phyloP scores from a whole-genome alignment of 768 basidiomycete species.

The Boletus speciosus region DNA sequence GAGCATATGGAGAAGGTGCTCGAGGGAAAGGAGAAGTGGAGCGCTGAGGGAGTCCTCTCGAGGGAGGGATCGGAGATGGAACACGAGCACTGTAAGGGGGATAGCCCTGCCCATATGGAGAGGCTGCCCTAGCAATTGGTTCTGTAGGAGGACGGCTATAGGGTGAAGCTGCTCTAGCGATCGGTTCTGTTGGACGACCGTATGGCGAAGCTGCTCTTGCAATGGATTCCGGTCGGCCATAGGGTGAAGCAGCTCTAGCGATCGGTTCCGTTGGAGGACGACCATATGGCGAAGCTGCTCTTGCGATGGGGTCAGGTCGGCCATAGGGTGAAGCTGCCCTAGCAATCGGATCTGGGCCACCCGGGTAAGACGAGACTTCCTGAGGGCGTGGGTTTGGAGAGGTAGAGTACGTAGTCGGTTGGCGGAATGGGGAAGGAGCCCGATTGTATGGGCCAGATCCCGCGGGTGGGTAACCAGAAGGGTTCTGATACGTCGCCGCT shows the following conservation, averaged over 20 bases:
- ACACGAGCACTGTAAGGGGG: conserved; percentile 27
- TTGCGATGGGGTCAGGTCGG: conserved; percentile 30
- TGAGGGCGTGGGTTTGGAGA: conserved; percentile 51
- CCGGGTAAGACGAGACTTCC: conserved; percentile 42
- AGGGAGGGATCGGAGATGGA: conserved; percentile 30
- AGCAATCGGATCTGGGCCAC: conserved; percentile 33
- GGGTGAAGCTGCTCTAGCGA: conserved; percentile 33
- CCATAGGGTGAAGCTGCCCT: conserved; percentile 35
- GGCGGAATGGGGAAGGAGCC: conserved; percentile 35
- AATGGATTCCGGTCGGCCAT: conserved; percentile 26
- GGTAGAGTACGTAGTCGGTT: conserved; percentile 27
- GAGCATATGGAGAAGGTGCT: conserved; percentile 29
- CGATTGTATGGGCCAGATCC: conserved; percentile 29
- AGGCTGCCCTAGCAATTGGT: conserved; percentile 38
- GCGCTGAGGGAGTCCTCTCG: conserved; percentile 17
- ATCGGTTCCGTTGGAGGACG: conserved; percentile 22
- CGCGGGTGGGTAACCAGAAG: conserved; percentile 30
- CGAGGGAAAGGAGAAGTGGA: conserved; percentile 32
- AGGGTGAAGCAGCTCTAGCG: conserved; percentile 23
- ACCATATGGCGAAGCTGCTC: conserved; percentile 34
- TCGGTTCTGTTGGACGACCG: conserved; percentile 37
- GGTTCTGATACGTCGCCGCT: conserved; percentile 26
- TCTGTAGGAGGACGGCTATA: conserved; percentile 36
- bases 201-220: conserved; percentile 31
- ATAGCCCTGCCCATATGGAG: conserved; percentile 28